These are phyloP conservation scores for Penicillium simplicissimum DNA, from an alignment of 495 filamentous ascomycete species.

Conservation along the genomic window DNA sequence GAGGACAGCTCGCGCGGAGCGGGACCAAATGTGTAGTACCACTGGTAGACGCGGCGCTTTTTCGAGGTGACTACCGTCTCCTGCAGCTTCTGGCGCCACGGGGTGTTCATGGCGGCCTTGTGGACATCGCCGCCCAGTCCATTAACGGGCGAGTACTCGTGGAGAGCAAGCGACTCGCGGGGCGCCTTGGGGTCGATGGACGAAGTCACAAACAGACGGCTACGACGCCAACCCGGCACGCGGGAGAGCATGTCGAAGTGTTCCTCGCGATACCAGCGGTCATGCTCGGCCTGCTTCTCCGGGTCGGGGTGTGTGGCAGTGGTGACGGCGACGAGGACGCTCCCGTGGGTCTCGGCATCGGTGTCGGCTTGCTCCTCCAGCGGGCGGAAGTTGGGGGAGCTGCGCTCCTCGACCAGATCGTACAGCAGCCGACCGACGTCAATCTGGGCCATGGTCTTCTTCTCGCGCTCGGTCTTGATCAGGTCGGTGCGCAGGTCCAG, in stretches of 20 bases:
- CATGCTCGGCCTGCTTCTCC: constrained; percentile 55
- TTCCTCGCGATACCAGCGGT: constrained; percentile 70
- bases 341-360: constrained; percentile 55
- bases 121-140: constrained; percentile 64
- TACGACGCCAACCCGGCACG: constrained; percentile 75
- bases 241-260: constrained; percentile 69
- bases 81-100: constrained; percentile 56
- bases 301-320: constrained; percentile 54
- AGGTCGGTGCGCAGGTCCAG: constrained; percentile 60
- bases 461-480: constrained; percentile 71
- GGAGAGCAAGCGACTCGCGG: constrained; percentile 61
- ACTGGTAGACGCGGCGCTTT: constrained; percentile 59
- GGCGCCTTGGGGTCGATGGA: constrained; percentile 50
- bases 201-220: constrained; percentile 61
- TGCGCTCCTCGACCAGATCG: constrained; percentile 57
- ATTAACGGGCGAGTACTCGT: constrained; percentile 68
- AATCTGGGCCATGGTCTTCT: constrained; percentile 73
- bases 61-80: constrained; percentile 56
- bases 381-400: constrained; percentile 52
- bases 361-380: constrained; percentile 59
- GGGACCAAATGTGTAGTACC: constrained; percentile 77
- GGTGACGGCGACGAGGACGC: constrained; percentile 61
- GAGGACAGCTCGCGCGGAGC: constrained; percentile 65
- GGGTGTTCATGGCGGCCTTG: constrained; percentile 58
- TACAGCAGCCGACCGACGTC: constrained; percentile 68